Conservation (phyloP, 108 stramenopile genomes). For the Poteriospumella lacustris region DNA sequence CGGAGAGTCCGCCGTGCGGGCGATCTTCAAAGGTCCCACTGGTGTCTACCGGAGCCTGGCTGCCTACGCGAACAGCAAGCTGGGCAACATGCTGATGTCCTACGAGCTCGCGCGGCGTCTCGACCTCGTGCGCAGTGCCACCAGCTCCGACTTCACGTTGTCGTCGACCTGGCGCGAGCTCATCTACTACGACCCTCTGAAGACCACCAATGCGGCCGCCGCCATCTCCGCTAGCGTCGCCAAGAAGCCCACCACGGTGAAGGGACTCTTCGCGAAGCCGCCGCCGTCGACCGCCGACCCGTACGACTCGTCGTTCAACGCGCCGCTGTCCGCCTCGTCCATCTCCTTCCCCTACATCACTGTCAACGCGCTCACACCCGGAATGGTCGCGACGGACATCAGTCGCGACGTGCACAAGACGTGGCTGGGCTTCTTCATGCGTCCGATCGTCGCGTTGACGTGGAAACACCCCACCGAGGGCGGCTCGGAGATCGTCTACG, state of each 20-base stretch:
- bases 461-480: not conserved
- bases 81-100: not conserved
- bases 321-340: too few species aligned
- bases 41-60: not conserved
- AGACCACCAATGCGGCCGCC: not conserved
- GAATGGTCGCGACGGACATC: not conserved
- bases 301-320: not conserved
- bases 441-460: not conserved
- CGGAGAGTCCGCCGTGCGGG: not conserved
- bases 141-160: too few species aligned
- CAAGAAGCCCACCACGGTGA: too few species aligned
- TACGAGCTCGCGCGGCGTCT: not conserved
- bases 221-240: too few species aligned
- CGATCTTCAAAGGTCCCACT: not conserved
- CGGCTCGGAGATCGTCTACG: not conserved
- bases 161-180: too few species aligned
- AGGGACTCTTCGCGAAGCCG: not conserved
- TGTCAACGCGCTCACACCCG: not conserved
- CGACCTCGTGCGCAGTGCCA: not conserved
- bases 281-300: too few species aligned
- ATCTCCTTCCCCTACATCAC: not conserved
- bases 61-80: slow-evolving; percentile 3
- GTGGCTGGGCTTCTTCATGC: not conserved
- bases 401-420: too few species aligned
- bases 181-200: too few species aligned